A percentile compares a stretch with the other conserved stretches of the same genome.
Conservation (phyloP, 371 early-diverging fungal species). For the Circinella minor region DNA sequence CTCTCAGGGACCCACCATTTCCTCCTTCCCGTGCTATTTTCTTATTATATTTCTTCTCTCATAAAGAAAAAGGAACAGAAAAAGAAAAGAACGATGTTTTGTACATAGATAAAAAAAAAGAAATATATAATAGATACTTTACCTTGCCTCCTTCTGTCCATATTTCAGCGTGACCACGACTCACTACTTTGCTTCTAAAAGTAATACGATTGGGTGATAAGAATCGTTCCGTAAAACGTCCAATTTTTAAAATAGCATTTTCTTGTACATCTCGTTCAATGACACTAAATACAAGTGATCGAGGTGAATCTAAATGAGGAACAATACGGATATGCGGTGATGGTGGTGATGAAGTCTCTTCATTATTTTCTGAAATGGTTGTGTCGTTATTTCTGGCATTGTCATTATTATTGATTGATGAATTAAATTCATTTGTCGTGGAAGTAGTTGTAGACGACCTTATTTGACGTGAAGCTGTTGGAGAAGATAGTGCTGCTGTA, state of each 20-base stretch:
- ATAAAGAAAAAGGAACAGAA: too few species aligned
- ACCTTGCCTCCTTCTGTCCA: slow-evolving; percentile 62
- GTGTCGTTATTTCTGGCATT: neutral
- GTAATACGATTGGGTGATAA: slow-evolving; percentile 55
- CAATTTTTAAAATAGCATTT: slow-evolving; percentile 71
- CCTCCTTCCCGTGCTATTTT: slow-evolving; percentile 6
- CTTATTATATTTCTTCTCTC: neutral
- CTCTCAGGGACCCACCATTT: neutral
- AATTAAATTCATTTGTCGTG: neutral
- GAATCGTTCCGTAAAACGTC: slow-evolving; percentile 69
- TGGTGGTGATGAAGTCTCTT: neutral
- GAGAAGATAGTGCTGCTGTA: slow-evolving; percentile 23
- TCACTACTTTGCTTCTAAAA: slow-evolving; percentile 84
- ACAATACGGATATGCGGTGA: slow-evolving; percentile 72
- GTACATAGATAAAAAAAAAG: too few species aligned
- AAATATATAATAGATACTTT: neutral
- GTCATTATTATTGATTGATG: neutral
- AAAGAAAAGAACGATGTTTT: too few species aligned
- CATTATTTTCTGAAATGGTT: slow-evolving; percentile 4
- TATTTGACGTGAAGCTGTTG: slow-evolving; percentile 16
- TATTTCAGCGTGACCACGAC: slow-evolving; percentile 82
- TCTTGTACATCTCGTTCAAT: slow-evolving; percentile 77
- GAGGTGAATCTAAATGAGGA: slow-evolving; percentile 72
- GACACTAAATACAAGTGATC: slow-evolving; percentile 77
- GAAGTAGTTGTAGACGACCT: neutral